phyloP scores from a whole-genome alignment of 768 basidiomycete genomes.

The Russula foetens region DNA sequence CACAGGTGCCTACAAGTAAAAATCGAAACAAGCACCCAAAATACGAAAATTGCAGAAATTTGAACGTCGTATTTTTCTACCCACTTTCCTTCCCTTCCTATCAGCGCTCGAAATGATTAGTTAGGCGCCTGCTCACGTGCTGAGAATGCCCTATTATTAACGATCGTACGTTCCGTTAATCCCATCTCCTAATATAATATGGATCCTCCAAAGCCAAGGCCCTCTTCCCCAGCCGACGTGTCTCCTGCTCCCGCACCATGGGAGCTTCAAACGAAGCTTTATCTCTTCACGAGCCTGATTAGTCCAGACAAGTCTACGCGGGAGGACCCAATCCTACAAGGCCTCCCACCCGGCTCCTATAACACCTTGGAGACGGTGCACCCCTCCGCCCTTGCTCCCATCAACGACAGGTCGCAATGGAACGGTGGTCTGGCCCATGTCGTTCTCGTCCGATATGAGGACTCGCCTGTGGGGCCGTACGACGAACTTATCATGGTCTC shows the following conservation, averaged over 20 bases:
- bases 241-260: constrained; percentile 7
- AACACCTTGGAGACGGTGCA: constrained; percentile 10
- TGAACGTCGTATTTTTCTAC: too few relatives aligned
- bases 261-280: constrained; percentile 3
- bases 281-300: not conserved
- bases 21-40: too few relatives aligned
- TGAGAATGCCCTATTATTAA: too few relatives aligned
- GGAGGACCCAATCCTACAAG: constrained; percentile 9
- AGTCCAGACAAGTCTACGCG: constrained; percentile 1
- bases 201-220: not conserved
- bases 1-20: too few relatives aligned
- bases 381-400: constrained; percentile 8
- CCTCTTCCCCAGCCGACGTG: not conserved
- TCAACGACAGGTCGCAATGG: constrained; percentile 4
- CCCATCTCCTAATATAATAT: too few relatives aligned
- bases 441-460: constrained; percentile 6
- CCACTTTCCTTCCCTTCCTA: too few relatives aligned
- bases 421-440: not conserved
- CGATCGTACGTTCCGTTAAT: too few relatives aligned
- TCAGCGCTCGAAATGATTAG: too few relatives aligned
- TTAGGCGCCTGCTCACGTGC: too few relatives aligned
- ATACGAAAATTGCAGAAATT: too few relatives aligned
- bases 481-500: constrained; percentile 9
- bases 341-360: constrained; percentile 15
- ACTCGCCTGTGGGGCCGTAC: constrained; percentile 16